Percentiles rank a stretch among this genome's conserved stretches.
Conservation (phyloP, 2,329 filamentous ascomycete species). For the Endoconidiophora polonica region DNA sequence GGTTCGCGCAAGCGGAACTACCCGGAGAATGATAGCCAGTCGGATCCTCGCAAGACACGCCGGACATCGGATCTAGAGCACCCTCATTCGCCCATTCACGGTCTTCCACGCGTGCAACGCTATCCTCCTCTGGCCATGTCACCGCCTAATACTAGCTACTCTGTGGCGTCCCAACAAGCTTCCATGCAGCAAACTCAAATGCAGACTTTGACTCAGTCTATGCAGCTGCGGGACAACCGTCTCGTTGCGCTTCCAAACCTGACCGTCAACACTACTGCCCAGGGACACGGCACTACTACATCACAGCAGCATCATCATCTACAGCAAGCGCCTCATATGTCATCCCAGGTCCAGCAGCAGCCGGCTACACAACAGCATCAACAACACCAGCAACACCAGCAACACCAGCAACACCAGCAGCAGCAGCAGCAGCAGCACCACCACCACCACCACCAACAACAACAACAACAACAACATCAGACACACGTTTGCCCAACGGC, state of each 20-base stretch:
- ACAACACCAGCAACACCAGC: not conserved
- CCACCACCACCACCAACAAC: not conserved
- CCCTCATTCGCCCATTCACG: not conserved
- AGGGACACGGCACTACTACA: not conserved
- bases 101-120: too few relatives aligned
- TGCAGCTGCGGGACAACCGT: not conserved
- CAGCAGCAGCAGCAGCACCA: too few relatives aligned
- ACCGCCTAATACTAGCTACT: too few relatives aligned
- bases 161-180: too few relatives aligned
- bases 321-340: not conserved
- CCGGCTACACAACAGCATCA: not conserved
- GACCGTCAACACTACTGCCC: conserved; percentile 2
- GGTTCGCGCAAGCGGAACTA: conserved; percentile 15
- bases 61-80: not conserved
- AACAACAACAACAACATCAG: not conserved
- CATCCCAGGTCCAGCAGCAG: not conserved
- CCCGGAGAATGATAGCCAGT: conserved; percentile 8
- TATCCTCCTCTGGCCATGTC: not conserved
- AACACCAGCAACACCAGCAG: not conserved
- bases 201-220: not conserved
- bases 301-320: not conserved
- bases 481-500: not conserved
- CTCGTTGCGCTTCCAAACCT: conserved; percentile 7
- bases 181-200: not conserved
- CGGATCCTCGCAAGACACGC: conserved; percentile 7